phyloP scores from a whole-genome alignment of 1,139 yeast genomes.

The Scheffersomyces quercinus region DNA sequence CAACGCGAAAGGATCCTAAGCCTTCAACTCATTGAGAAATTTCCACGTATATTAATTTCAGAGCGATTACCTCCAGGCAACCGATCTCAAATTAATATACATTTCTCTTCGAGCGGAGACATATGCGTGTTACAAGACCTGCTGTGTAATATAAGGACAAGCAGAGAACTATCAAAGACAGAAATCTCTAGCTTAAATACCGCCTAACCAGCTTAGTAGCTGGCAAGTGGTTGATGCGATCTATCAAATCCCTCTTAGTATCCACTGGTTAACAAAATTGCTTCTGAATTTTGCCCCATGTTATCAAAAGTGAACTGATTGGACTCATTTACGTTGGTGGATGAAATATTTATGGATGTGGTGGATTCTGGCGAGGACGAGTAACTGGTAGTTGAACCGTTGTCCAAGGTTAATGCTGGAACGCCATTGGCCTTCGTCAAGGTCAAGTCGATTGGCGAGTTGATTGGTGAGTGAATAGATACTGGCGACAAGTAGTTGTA shows the following conservation, averaged over 20 bases:
- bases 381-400: conserved; percentile 6
- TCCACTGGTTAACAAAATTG: conserved; percentile 36
- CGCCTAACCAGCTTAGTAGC: too few species aligned
- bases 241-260: not conserved
- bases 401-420: conserved; percentile 3
- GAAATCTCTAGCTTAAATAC: too few species aligned
- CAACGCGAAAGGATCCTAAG: too few species aligned
- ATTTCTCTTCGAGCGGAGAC: conserved; percentile 3
- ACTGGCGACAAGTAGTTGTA: conserved; percentile 47
- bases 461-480: conserved; percentile 43
- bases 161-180: conserved; percentile 34
- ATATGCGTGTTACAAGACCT: not conserved
- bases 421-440: conserved; percentile 16
- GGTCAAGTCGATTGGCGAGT: conserved; percentile 45
- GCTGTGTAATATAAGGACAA: conserved; percentile 17
- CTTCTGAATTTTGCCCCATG: conserved; percentile 56
- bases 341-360: conserved; percentile 1
- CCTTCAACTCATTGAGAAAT: not conserved
- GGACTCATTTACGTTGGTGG: conserved; percentile 9
- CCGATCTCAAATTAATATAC: conserved; percentile 25
- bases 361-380: conserved; percentile 7
- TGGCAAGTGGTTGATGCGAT: too few species aligned
- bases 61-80: conserved; percentile 15
- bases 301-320: conserved; percentile 25
- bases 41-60: conserved; percentile 31